Conservation (phyloP, 768 basidiomycete genomes). For the Xerocomellus chrysenteron region DNA sequence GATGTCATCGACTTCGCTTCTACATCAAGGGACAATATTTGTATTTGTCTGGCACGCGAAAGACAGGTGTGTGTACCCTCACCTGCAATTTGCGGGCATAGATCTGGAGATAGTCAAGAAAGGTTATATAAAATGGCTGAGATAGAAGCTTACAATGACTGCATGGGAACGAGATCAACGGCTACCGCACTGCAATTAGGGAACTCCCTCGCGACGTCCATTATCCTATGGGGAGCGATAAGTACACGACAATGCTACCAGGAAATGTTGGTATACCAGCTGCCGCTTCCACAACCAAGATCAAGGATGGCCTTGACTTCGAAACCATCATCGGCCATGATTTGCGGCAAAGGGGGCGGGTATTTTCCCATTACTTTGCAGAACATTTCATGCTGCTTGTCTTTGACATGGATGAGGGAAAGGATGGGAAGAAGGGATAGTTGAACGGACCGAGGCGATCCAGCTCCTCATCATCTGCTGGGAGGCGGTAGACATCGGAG, state of each 20-base stretch:
- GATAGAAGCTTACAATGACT: conserved; percentile 51
- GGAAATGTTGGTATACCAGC: conserved; percentile 49
- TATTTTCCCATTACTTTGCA: conserved; percentile 67
- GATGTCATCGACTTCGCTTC: conserved; percentile 83
- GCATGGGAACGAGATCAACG: conserved; percentile 81
- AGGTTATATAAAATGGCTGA: conserved; percentile 10
- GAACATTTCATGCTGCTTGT: conserved; percentile 67
- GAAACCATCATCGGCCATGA: conserved; percentile 60
- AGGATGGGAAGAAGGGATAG: not conserved
- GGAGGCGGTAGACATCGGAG: conserved; percentile 75
- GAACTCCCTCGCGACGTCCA: conserved; percentile 71
- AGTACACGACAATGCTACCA: not conserved
- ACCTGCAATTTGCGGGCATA: conserved; percentile 75
- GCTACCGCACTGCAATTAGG: conserved; percentile 67
- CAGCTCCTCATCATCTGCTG: conserved; percentile 77
- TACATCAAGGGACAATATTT: conserved; percentile 26
- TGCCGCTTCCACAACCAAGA: conserved; percentile 78
- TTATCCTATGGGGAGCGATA: conserved; percentile 54
- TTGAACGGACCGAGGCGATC: conserved; percentile 57
- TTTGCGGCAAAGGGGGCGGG: conserved; percentile 51
- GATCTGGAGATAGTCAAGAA: conserved; percentile 38
- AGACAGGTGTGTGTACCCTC: conserved; percentile 9
- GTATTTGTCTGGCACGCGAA: conserved; percentile 1
- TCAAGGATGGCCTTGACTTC: conserved; percentile 66
- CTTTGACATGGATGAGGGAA: conserved; percentile 36